A percentile compares a stretch with the other conserved stretches of the same genome.
These are phyloP conservation scores for Chondrostereum purpureum DNA, from an alignment of 1,284 basidiomycete genomes.

Conservation along the genomic window DNA sequence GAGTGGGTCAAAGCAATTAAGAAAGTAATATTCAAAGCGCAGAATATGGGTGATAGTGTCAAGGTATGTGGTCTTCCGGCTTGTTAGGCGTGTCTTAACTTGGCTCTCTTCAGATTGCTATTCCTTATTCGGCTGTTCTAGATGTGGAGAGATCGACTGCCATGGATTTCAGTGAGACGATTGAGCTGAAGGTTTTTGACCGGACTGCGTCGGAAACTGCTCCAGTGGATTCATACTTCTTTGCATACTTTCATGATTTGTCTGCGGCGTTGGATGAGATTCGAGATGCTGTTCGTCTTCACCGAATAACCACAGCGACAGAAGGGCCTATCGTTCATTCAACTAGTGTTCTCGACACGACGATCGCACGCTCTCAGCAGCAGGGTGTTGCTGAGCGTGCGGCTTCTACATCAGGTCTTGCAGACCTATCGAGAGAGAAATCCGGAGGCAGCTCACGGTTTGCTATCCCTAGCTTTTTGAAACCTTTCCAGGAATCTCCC, in stretches of 20 bases:
- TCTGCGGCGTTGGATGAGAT: conserved; percentile 73
- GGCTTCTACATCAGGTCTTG: conserved; percentile 25
- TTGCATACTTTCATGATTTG: conserved; percentile 85
- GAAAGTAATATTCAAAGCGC: conserved; percentile 89
- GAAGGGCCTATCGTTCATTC: conserved; percentile 29
- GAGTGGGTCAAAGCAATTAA: conserved; percentile 93
- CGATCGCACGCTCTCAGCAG: conserved; percentile 35
- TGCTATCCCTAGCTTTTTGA: conserved; percentile 53
- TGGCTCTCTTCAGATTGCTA: conserved; percentile 78
- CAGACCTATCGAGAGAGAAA: conserved; percentile 22
- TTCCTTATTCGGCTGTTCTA: conserved; percentile 84
- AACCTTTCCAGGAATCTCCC: conserved; percentile 54
- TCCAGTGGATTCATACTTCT: conserved; percentile 86
- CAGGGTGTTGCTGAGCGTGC: conserved; percentile 16
- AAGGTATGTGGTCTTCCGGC: conserved; percentile 46
- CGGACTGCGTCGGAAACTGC: conserved; percentile 57
- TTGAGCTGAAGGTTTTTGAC: conserved; percentile 89
- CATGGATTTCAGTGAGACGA: conserved; percentile 91
- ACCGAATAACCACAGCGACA: conserved; percentile 37
- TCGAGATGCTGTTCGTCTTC: conserved; percentile 60
- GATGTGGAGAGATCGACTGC: conserved; percentile 85
- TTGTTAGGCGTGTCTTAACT: conserved; percentile 6
- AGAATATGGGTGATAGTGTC: conserved; percentile 93
- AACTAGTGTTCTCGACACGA: conserved; percentile 58
- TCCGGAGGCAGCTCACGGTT: conserved; percentile 37